Base-by-base conservation (phyloP, 2,329 filamentous ascomycete genomes). In the Cytospora leucostoma region DNA sequence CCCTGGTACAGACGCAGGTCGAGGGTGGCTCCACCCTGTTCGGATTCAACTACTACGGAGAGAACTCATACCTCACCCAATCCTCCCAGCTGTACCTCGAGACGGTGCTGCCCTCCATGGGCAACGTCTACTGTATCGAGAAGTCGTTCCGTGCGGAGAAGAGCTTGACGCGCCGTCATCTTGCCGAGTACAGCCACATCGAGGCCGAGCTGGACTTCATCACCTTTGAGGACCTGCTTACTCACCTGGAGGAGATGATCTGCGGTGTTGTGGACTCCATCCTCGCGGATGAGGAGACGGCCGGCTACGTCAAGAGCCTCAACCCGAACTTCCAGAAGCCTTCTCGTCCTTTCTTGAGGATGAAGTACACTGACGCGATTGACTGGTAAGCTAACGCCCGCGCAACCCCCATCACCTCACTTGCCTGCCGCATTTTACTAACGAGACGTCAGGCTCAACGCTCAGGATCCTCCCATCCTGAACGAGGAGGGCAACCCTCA, bases 141-240 rank as follows among this genome's bases (percentile, higher is more conserved):
- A 97, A 97, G 77, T 98, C 94, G 2, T 99, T 99, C 88, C 93
- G 95, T 66, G 95, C 95, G 15, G 95, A 99, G 79, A 97, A 97
- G 80, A 94, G 90, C 7, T 83, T 98, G 63, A 99, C 95, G 56
- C 90, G 95, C 66, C 91, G 95, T 72, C 95, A 99, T 76, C 80
- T 99, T 71, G 91, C 92, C 55, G 95, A 99, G 79, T 99, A 97
- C 81, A 96, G 93, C 1, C 95, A 99, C 80, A 86, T 99, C 69
- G 95, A 99, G 79, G 94, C 89, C 64, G 95, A 99, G 77, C 84
- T 99, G 65, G 95, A 98, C 80, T 98, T 95, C 75, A 96, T 99
- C 80, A 86, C 85, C 70, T 99, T 99, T 74, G 85, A 90, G 69
- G 93, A 97, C 76, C 87, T 99, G 44, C 87, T 99, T 40, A 80